Evolutionary conservation across 1,139 yeast genomes (phyloP).

Genomic region (Zygoascus sp.): DNA sequence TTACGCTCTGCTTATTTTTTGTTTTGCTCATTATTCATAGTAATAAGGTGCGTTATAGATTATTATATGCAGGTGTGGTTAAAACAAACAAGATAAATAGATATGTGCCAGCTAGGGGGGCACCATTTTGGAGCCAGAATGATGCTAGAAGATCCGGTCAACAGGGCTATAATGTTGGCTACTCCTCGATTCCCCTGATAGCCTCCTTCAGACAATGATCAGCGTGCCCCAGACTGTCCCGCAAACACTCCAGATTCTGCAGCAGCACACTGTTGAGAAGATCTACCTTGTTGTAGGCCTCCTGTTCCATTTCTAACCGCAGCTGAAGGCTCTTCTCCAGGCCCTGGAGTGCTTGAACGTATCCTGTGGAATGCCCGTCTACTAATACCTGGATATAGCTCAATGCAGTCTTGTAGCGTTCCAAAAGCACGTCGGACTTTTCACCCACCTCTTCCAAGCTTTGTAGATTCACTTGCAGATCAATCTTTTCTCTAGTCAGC

Average conservation of each 20-base stretch:
- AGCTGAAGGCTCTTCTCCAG: constrained; percentile 23
- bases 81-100: background rate
- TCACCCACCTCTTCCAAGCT: constrained; percentile 25
- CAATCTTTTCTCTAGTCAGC: constrained; percentile 22
- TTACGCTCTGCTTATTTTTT: too few relatives aligned
- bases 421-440: constrained; percentile 22
- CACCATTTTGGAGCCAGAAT: too few relatives aligned
- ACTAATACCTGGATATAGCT: constrained; percentile 21
- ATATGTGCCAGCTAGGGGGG: too few relatives aligned
- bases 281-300: constrained; percentile 19
- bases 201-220: constrained; percentile 11
- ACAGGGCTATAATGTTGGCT: background rate
- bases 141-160: too few relatives aligned
- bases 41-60: too few relatives aligned
- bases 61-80: too few relatives aligned
- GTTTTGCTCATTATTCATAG: too few relatives aligned
- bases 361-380: constrained; percentile 21
- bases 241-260: constrained; percentile 18
- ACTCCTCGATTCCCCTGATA: constrained; percentile 4
- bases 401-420: constrained; percentile 24
- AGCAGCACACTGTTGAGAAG: constrained; percentile 20
- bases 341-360: constrained; percentile 19
- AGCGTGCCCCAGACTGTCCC: constrained; percentile 13
- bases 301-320: constrained; percentile 24
- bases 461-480: constrained; percentile 27